Evolutionary conservation across 1,139 yeast genomes (phyloP), one percentile per base, ranked within the genome.

Genomic region (Debaryomyces psychrophilus): DNA sequence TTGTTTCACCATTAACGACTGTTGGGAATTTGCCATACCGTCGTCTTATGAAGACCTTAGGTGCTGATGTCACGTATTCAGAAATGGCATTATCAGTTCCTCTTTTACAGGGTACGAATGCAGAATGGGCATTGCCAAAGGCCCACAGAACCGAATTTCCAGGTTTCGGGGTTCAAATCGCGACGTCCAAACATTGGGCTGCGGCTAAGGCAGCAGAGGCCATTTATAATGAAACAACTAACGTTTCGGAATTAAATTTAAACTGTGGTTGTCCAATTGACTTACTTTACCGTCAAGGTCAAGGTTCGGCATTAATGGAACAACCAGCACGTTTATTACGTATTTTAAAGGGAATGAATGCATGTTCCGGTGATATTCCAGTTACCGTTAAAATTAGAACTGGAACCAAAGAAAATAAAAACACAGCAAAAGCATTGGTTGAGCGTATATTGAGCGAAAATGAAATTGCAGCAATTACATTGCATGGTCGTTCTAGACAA

Each of bases 261-360:
- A 93, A 93, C 68, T 87, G 96, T 63, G 99, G 99, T 2, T 93
- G 99, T 66, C 99, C 99, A 12, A 93, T 93, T 56, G 99, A 95
- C 64, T 75, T 95, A 56, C 74, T 93, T 22, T 95, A 85, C 66
- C 80, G 93, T 55, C 92, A 88, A 62, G 99, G 99, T 26, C 96
- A 96, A 53, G 99, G 99, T 1, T 85, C 96, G 34, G 99, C 97
- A 0, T 76, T 93, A 50, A 73, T 93, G 78, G 98, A 90, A 53
- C 90, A 88, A 60, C 95, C 96, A 7, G 85, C 95, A 0, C 81
- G 90, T 59, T 69, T 92, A 67, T 65, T 86, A 39, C 78, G 96
- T 53, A 83, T 90, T 58, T 73, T 92, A 38, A 85, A 87, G 58
- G 92, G 95, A 5, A 93, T 93, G 98, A 87, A 85, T 59, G 87